Base-by-base conservation (phyloP, 805 yeast genomes). In the Gaillardinia entomophila region DNA sequence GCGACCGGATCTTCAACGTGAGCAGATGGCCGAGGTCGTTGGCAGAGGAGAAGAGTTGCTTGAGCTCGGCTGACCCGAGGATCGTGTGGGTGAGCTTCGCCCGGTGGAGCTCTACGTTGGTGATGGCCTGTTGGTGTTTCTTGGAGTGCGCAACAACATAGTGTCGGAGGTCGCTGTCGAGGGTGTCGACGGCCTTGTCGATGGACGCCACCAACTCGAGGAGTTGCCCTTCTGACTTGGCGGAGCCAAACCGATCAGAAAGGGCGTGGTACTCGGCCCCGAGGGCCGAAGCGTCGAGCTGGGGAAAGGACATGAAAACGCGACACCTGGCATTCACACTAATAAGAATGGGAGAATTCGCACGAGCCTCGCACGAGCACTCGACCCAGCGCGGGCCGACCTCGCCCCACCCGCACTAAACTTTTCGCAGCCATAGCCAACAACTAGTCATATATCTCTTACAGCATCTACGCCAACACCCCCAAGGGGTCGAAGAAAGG, bases 51-150 rank as follows among this genome's bases (percentile, higher is more conserved):
- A 85, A 67, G 16, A 75, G 64, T 20, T 66, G 57, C 19, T 73
- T 67, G 36, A 84, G 58, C 2, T 73, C 66, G 31, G 76, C 72
- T 10, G 89, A 80, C 26, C 66, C 65, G 16, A 70, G 56, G 34
- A 81, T 60, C 2, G 85, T 70, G 1, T 77, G 64, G 0, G 87
- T 71, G n/a, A 83, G 59, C 45, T 76, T 79, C 4, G 84, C 77
- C 36, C 86, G 57, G 13, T 69, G 59, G 32, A 81, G 57, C 45
- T 83, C 90, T 28, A 79, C 51, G 18, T 66, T 62, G n/a, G 66
- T 55, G 16, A 70, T 57, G 24, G 57, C 61, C 32, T 60, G 57
- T 27, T 59, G 57, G 31, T 61, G 62, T 26, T 53, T 55, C 23
- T 54, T 51, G 37, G 49, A 46, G 16, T 55, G 54, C 11, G 42